phyloP scores from a whole-genome alignment of 352 stramenopile genomes.

The Phytophthora meadii region DNA sequence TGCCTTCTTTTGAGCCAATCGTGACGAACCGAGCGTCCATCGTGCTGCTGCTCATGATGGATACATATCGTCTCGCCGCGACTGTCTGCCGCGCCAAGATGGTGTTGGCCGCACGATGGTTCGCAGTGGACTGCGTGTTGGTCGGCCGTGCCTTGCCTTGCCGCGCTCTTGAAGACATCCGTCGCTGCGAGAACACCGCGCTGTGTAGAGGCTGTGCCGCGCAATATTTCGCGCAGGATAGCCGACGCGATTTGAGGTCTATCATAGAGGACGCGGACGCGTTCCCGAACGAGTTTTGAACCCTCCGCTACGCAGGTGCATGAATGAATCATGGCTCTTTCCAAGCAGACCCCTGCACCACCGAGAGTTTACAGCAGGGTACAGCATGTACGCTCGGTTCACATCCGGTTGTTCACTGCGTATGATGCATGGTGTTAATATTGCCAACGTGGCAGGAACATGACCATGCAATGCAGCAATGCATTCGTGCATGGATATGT shows the following conservation, averaged over 20 bases:
- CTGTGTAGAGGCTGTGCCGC: conserved; percentile 15
- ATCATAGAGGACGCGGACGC: not conserved
- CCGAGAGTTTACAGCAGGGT: not conserved
- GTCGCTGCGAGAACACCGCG: not conserved
- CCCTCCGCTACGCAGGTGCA: not conserved
- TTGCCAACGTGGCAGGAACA: conserved; percentile 20
- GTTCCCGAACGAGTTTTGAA: conserved; percentile 21
- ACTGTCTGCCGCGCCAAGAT: conserved; percentile 4
- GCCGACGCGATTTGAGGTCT: conserved; percentile 16
- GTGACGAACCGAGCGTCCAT: conserved; percentile 28
- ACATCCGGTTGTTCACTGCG: not conserved
- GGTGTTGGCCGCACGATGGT: not conserved
- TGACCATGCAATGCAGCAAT: conserved; percentile 18
- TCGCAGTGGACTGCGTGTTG: not conserved
- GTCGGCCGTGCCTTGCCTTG: not conserved
- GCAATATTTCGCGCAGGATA: conserved; percentile 37
- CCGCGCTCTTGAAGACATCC: conserved; percentile 8
- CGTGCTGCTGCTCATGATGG: conserved; percentile 11
- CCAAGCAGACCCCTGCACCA: not conserved
- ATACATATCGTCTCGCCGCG: conserved; percentile 10
- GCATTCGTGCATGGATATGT: conserved; percentile 5
- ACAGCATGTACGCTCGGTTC: too few species aligned
- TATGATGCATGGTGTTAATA: conserved; percentile 1
- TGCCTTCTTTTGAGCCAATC: conserved; percentile 23
- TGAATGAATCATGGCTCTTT: not conserved